phyloP scores from a whole-genome alignment of 495 filamentous ascomycete genomes.

The Patellaria atrata region DNA sequence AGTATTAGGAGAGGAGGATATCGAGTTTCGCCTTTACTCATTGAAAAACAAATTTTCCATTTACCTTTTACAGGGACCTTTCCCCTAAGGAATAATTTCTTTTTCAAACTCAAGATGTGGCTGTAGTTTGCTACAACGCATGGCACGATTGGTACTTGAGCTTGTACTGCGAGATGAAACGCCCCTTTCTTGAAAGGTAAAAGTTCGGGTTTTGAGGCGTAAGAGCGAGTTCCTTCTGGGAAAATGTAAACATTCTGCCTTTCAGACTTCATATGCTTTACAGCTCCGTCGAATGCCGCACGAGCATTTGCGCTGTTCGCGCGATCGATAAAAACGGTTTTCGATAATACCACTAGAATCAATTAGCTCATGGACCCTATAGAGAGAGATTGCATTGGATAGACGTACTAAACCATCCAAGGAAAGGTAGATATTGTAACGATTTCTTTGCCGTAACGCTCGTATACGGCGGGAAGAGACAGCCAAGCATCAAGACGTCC shows the following conservation, averaged over 20 bases:
- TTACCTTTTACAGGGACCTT: constrained; percentile 67
- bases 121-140: constrained; percentile 79
- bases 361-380: background rate
- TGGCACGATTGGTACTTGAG: constrained; percentile 82
- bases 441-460: constrained; percentile 86
- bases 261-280: constrained; percentile 56
- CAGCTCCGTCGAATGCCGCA: constrained; percentile 71
- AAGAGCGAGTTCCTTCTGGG: constrained; percentile 79
- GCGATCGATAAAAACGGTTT: constrained; percentile 90
- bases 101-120: constrained; percentile 59
- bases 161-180: constrained; percentile 90
- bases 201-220: constrained; percentile 63
- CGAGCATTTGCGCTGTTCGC: constrained; percentile 66
- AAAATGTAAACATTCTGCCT: constrained; percentile 80
- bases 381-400: background rate
- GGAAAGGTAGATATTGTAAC: constrained; percentile 64
- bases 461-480: constrained; percentile 79
- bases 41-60: constrained; percentile 12
- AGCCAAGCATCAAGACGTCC: constrained; percentile 80
- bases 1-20: background rate
- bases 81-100: constrained; percentile 55
- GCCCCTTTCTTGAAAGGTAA: constrained; percentile 96
- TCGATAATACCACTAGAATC: constrained; percentile 52
- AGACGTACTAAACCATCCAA: constrained; percentile 77
- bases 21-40: background rate